Percentiles rank a stretch among this genome's conserved stretches.
These are phyloP conservation scores for Arbutus unedo DNA, from an alignment of 148 eudicot genomes.

Conservation along the genomic window DNA sequence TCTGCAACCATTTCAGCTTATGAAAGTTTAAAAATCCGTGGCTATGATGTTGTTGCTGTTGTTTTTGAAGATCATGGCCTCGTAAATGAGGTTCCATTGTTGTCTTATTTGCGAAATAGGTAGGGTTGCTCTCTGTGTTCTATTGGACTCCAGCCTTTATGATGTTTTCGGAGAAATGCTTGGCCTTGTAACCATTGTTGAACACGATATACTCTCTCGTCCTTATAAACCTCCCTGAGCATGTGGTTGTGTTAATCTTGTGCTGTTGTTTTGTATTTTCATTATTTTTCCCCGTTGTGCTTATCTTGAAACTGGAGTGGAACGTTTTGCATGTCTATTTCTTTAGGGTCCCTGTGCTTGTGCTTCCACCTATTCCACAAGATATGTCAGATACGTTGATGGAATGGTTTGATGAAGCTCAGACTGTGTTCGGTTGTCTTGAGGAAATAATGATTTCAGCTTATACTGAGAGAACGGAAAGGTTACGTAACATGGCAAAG, in stretches of 20 bases:
- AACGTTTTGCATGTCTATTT: slow-evolving; percentile 2
- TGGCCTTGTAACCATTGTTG: not conserved
- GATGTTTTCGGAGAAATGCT: not conserved
- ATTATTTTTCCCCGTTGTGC: not conserved
- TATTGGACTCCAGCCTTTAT: not conserved
- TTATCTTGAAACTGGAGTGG: slow-evolving; percentile 13
- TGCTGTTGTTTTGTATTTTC: not conserved
- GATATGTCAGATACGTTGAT: slow-evolving; percentile 77
- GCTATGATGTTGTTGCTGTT: slow-evolving; percentile 89
- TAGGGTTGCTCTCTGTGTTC: slow-evolving; percentile 26
- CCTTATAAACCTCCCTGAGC: not conserved
- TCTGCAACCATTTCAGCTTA: slow-evolving; percentile 91
- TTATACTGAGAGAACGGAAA: slow-evolving; percentile 55
- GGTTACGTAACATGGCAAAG: slow-evolving; percentile 67
- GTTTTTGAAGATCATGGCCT: slow-evolving; percentile 83
- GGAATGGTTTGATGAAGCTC: slow-evolving; percentile 72
- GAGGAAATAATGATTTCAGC: slow-evolving; percentile 59
- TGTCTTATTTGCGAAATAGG: slow-evolving; percentile 70
- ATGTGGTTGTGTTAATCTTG: not conserved
- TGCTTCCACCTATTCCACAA: slow-evolving; percentile 81
- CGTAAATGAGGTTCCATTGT: slow-evolving; percentile 59
- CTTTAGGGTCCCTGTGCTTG: slow-evolving; percentile 77
- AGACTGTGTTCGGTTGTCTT: slow-evolving; percentile 53
- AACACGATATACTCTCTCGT: not conserved
- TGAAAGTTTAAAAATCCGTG: slow-evolving; percentile 85